Percentiles rank a stretch among this genome's conserved stretches.
Conservation (phyloP, 2,329 filamentous ascomycete species). For the Aureobasidium pullulans region DNA sequence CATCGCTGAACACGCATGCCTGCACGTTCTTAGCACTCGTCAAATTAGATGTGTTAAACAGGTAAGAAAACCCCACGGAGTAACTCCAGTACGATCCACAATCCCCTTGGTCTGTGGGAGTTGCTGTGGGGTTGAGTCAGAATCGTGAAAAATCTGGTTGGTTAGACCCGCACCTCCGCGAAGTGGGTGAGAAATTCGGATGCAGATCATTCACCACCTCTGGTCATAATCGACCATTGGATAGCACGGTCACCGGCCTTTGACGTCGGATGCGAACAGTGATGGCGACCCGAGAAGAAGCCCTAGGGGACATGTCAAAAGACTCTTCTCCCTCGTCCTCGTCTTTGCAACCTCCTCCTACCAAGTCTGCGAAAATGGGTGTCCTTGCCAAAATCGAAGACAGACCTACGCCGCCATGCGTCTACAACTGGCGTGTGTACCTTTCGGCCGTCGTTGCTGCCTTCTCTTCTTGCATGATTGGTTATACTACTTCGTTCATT, state of each 20-base stretch:
- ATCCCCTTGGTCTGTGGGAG: background rate
- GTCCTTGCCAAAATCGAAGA: conserved; percentile 31
- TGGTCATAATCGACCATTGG: background rate
- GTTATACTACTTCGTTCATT: conserved; percentile 68
- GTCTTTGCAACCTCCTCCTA: background rate
- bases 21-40: background rate
- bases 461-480: conserved; percentile 52
- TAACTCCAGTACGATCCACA: background rate
- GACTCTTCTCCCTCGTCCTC: background rate
- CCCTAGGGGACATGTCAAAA: background rate
- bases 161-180: background rate
- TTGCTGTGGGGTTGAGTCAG: background rate
- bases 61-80: background rate
- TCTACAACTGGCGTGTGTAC: conserved; percentile 56
- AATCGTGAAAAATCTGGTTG: background rate
- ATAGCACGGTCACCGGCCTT: background rate
- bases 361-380: conserved; percentile 24
- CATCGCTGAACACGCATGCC: background rate
- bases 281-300: background rate
- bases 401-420: conserved; percentile 48
- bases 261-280: background rate
- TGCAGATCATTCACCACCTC: background rate
- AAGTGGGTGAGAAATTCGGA: background rate
- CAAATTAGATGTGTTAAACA: background rate
- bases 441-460: conserved; percentile 47